phyloP scores from a whole-genome alignment of 768 basidiomycete species.

The Boletus subparvulus region DNA sequence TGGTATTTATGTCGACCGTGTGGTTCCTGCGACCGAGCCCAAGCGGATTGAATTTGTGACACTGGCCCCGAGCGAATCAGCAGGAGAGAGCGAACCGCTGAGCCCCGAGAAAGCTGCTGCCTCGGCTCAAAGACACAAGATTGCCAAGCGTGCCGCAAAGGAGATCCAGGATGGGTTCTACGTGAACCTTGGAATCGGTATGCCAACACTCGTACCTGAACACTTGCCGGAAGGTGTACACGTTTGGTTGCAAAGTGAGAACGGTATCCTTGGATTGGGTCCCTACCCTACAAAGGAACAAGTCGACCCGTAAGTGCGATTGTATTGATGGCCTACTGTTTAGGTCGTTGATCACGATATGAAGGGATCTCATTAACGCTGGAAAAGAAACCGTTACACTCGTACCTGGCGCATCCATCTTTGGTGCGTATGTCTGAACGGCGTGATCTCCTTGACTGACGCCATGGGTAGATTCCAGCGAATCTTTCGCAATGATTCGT shows the following conservation, averaged over 20 bases:
- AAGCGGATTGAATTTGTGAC: conserved; percentile 80
- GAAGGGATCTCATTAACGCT: conserved; percentile 88
- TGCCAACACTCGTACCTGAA: conserved; percentile 87
- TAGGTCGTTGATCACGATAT: conserved; percentile 2
- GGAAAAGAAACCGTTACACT: conserved; percentile 95
- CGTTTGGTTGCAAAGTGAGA: conserved; percentile 92
- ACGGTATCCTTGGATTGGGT: conserved; percentile 86
- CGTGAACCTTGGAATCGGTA: conserved; percentile 88
- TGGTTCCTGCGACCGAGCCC: conserved; percentile 72
- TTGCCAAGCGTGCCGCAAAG: conserved; percentile 84
- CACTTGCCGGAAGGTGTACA: conserved; percentile 68
- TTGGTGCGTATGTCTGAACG: conserved; percentile 54
- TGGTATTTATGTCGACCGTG: conserved; percentile 86
- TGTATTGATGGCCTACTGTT: neutral
- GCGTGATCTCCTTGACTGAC: neutral
- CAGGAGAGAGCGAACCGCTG: conserved; percentile 24
- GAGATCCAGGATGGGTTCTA: conserved; percentile 87
- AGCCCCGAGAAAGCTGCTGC: conserved; percentile 55
- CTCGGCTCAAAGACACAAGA: conserved; percentile 61
- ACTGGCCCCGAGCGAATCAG: conserved; percentile 51
- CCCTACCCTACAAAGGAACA: conserved; percentile 84
- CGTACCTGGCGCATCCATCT: conserved; percentile 86
- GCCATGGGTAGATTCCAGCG: conserved; percentile 61
- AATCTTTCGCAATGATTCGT: conserved; percentile 97
- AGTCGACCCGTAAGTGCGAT: conserved; percentile 67